Base-by-base conservation (phyloP, 2,329 filamentous ascomycete genomes). In the Parastagonospora avenae region DNA sequence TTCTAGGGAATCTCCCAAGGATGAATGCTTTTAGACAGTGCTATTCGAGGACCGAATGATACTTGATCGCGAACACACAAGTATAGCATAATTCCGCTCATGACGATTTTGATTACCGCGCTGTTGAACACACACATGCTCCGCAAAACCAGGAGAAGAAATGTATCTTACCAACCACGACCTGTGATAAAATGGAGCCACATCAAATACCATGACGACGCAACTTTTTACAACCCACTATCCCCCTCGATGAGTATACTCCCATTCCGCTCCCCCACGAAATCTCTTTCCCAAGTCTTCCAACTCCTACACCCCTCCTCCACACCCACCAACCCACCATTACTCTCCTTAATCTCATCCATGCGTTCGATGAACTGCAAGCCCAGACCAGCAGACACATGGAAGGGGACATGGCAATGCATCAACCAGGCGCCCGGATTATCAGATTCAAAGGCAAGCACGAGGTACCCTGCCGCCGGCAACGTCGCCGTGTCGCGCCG, bases 331-430 rank as follows among this genome's bases (percentile, higher is more conserved):
- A 67, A 46, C 11, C 54, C 42, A 11, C 66, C 66, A 14, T 58
- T 52, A 2, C 44, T 45, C 2, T 44, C 39, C 4, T 54, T 15
- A 12, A 74, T 72, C 27, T 72, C 68, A 4, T 49, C 53, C 12
- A 68, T 63, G 30, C 73, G 62, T 61, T 81, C 83, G 0, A 84
- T 54, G 59, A 84, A 83, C 59, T 85, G 80, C 3, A 84, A 70
- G 4, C 75, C 77, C 14, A 88, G 74, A 2, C 72, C 72, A 0
- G 62, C 64, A 10, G 67, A 60, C 11, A 73, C 48, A 48, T 73
- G 71, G 55, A 73, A 73, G 2, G 68, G 70, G 12, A 74, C 72
- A 37, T 75, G 72, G 50, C 72, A 74, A 47, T 75, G 72, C 72
- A 74, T 73, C 14, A 74, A 54, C 66, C 66, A 73, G 4, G 64